Evolutionary conservation across 257 asterid species (phyloP), one percentile per base, ranked within the genome.

Genomic region (Ligustrum vulgare): DNA sequence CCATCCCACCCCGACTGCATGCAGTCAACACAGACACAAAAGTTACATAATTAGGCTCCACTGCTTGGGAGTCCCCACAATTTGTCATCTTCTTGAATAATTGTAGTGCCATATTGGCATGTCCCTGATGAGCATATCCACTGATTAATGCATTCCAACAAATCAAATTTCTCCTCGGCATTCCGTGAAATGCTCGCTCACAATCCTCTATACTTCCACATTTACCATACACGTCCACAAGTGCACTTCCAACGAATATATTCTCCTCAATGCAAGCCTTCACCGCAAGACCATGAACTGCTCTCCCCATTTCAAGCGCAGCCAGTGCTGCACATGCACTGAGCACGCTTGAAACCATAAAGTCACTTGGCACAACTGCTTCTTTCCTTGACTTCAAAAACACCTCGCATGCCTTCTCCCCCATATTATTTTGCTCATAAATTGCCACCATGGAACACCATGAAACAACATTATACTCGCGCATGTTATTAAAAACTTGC

Each of bases 171-270:
- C 86, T 84, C 63, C 84, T 82, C 8, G 91, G 90, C 86, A 89
- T 76, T 28, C 73, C 81, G 54, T 71, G 71, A 75, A 91, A 91
- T 18, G 84, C 86, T 36, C 72, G 74, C 85, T 88, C 91, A 22
- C 98, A 89, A 63, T 86, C 89, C 58, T 87, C 90, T 28, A 92
- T 87, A 71, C 87, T 83, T 63, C 97, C 98, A 79, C 97, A 94
- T 72, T 92, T 92, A 0, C 93, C 98, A 51, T 94, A 94, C 98
- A 94, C 88, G 86, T 92, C 96, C 12, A 91, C 97, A 23, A 94
- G 85, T 0, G 97, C 96, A 78, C 98, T 94, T 22, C 98, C 98
- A 23, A 92, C 93, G 72, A 87, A 92, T 9, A 91, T 72, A 79
- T 89, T 85, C 63, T 75, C 82, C 51, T 88, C 93, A 25, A 92